These are phyloP conservation scores for Globisporangium apiculatum DNA, from an alignment of 352 stramenopile species.

Conservation along the genomic window DNA sequence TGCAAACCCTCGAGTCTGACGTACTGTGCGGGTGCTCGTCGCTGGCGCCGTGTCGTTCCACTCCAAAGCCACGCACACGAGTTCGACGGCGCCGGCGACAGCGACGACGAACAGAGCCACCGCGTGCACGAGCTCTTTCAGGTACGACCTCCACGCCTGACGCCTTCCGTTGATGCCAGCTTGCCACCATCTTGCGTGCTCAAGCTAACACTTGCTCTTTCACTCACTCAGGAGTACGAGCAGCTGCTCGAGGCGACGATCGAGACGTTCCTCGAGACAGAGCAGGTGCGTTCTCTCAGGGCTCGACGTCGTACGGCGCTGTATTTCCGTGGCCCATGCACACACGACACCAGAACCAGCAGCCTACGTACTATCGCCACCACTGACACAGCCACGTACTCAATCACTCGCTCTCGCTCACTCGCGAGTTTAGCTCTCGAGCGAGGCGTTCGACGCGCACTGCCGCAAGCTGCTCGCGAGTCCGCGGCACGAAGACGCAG, in stretches of 20 bases:
- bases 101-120: conserved; percentile 37
- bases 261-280: conserved; percentile 29
- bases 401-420: too few species aligned
- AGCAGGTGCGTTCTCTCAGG: conserved; percentile 17
- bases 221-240: conserved; percentile 32
- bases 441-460: conserved; percentile 42
- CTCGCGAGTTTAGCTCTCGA: conserved; percentile 19
- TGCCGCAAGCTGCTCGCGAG: conserved; percentile 26
- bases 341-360: not conserved
- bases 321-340: not conserved
- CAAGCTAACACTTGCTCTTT: not conserved
- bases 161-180: too few species aligned
- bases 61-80: conserved; percentile 20
- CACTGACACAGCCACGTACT: too few species aligned
- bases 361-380: too few species aligned
- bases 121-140: conserved; percentile 34
- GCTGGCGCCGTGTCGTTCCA: too few species aligned
- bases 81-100: conserved; percentile 25
- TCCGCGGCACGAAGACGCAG: conserved; percentile 25
- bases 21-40: too few species aligned
- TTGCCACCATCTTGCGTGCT: not conserved
- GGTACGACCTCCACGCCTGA: conserved; percentile 8
- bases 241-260: conserved; percentile 38
- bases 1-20: too few species aligned
- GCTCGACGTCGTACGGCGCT: too few species aligned